Conservation (phyloP, 768 basidiomycete species). For the Tylopilus felleus region DNA sequence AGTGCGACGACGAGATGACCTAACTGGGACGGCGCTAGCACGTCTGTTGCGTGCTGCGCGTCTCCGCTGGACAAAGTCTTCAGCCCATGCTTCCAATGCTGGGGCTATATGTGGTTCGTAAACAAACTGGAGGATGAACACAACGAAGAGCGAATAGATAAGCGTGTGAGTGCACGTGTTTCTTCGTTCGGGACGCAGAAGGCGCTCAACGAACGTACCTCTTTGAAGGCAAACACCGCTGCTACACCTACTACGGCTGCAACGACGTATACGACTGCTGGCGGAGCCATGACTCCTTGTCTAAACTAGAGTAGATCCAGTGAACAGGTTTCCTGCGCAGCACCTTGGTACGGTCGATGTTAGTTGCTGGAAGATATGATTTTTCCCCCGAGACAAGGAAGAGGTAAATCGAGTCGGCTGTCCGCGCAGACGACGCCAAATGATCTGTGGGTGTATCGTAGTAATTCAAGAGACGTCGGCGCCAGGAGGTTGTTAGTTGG, state of each 20-base stretch:
- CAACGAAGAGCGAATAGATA: neutral
- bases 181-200: neutral
- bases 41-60: conserved; percentile 27
- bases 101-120: conserved; percentile 71
- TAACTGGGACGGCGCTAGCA: conserved; percentile 24
- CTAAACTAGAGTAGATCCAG: conserved; percentile 2
- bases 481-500: conserved; percentile 3
- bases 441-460: neutral
- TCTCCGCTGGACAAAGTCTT: conserved; percentile 31
- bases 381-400: neutral
- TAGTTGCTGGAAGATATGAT: neutral
- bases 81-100: conserved; percentile 45
- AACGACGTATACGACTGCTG: conserved; percentile 45
- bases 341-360: neutral
- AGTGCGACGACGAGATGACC: conserved; percentile 16
- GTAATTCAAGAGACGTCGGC: neutral
- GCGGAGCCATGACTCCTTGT: conserved; percentile 24
- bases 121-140: conserved; percentile 44
- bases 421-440: neutral
- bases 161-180: conserved; percentile 24
- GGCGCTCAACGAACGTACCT: conserved; percentile 39
- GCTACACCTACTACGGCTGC: conserved; percentile 50
- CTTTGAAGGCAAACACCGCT: conserved; percentile 53
- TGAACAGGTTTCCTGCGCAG: conserved; percentile 15
- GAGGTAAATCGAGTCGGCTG: neutral